These are phyloP conservation scores for Durusdinium trenchii DNA, from an alignment of 73 alveolate genomes.

Conservation along the genomic window DNA sequence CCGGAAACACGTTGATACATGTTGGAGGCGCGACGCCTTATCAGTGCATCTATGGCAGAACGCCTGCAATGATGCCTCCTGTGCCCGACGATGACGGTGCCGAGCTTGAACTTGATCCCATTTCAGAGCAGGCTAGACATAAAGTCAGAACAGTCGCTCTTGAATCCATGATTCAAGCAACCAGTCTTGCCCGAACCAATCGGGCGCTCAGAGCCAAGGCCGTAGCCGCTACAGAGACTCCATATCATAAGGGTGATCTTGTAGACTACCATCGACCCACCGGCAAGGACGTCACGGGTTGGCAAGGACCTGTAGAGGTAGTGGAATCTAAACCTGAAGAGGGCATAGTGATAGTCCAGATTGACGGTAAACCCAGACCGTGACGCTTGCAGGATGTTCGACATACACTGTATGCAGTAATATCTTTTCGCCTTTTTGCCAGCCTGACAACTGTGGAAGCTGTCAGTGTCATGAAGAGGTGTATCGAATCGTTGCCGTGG, in stretches of 20 bases:
- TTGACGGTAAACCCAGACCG: background rate
- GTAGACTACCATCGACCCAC: constrained; percentile 7
- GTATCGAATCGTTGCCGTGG: background rate
- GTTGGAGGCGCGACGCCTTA: constrained; percentile 14
- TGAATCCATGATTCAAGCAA: constrained; percentile 18
- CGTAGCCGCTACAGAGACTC: background rate
- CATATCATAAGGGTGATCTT: too few relatives aligned
- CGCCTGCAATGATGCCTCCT: constrained; percentile 37
- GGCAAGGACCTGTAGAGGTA: constrained; percentile 6
- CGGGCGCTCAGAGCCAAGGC: background rate
- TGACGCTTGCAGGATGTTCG: background rate
- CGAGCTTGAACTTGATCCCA: background rate
- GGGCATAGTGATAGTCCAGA: background rate
- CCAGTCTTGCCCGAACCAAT: background rate
- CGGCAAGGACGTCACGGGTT: constrained; percentile 11
- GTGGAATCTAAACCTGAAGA: background rate
- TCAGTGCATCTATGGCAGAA: constrained; percentile 2
- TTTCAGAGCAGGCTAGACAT: background rate
- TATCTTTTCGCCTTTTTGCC: background rate
- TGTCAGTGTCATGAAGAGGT: background rate
- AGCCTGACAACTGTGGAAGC: background rate
- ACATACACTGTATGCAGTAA: background rate
- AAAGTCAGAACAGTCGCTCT: background rate
- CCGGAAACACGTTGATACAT: background rate
- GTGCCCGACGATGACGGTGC: background rate